Percentiles rank a stretch among this genome's conserved stretches.
These are phyloP conservation scores for Miscanthus lutarioriparius DNA, from an alignment of 176 grass and related monocot species.

Conservation along the genomic window DNA sequence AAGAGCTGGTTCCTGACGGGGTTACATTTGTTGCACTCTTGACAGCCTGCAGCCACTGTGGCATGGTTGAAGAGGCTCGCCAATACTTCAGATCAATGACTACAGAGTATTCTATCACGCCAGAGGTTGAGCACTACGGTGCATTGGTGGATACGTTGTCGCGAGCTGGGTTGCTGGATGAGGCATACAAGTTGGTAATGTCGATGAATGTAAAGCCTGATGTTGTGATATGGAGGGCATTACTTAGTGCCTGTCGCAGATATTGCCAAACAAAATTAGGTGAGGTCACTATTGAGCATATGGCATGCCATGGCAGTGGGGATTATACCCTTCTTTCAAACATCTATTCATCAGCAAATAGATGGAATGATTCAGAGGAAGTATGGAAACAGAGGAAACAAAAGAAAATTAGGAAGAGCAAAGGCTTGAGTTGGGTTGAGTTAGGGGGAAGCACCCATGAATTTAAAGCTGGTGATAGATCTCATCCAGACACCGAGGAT, in stretches of 20 bases:
- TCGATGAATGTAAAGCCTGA: slow-evolving; percentile 57
- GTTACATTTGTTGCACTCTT: slow-evolving; percentile 67
- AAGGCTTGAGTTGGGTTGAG: slow-evolving; percentile 70
- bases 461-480: slow-evolving; percentile 67
- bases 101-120: slow-evolving; percentile 50
- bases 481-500: slow-evolving; percentile 52
- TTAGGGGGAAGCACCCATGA: slow-evolving; percentile 44
- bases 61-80: slow-evolving; percentile 61
- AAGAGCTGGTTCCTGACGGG: slow-evolving; percentile 55
- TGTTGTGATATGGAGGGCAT: slow-evolving; percentile 69
- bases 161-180: slow-evolving; percentile 60
- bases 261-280: slow-evolving; percentile 45
- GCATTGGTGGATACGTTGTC: slow-evolving; percentile 61
- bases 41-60: slow-evolving; percentile 73
- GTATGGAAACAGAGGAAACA: slow-evolving; percentile 64
- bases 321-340: slow-evolving; percentile 76
- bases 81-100: slow-evolving; percentile 50
- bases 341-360: slow-evolving; percentile 61
- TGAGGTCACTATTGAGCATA: slow-evolving; percentile 42
- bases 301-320: slow-evolving; percentile 46
- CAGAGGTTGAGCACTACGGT: slow-evolving; percentile 63
- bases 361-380: slow-evolving; percentile 60
- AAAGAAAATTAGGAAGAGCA: slow-evolving; percentile 54
- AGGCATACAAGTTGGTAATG: slow-evolving; percentile 63
- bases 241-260: slow-evolving; percentile 60